phyloP scores from a whole-genome alignment of 495 filamentous ascomycete genomes.

The Penicillium herquei region DNA sequence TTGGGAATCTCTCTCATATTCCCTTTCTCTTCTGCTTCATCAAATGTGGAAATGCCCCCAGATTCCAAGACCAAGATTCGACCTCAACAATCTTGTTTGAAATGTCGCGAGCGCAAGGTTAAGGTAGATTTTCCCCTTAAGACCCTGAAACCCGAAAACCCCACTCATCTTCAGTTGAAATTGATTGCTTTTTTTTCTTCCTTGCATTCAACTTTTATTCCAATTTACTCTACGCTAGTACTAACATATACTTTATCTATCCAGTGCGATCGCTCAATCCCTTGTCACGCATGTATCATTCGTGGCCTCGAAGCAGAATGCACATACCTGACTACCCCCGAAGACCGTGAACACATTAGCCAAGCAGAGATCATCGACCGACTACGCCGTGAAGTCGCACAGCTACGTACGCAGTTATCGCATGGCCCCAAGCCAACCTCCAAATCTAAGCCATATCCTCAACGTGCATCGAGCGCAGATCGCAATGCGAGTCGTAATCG shows the following conservation, averaged over 20 bases:
- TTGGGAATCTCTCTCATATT: neutral
- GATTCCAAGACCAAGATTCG: conserved; percentile 27
- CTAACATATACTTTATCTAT: neutral
- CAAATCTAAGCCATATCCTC: neutral
- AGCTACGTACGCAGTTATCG: conserved; percentile 20
- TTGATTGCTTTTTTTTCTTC: neutral
- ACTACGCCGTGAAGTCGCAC: conserved; percentile 28
- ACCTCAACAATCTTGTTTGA: conserved; percentile 33
- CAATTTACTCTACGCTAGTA: neutral
- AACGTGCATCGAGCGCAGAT: neutral
- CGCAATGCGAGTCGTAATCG: neutral
- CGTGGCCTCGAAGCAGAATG: conserved; percentile 34
- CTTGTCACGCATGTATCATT: conserved; percentile 30
- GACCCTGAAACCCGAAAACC: neutral
- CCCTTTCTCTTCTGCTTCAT: neutral
- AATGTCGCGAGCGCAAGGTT: conserved; percentile 36
- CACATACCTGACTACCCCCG: conserved; percentile 30
- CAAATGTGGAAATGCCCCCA: conserved; percentile 7
- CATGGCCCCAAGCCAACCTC: conserved; percentile 10
- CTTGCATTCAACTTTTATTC: neutral
- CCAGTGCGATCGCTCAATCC: conserved; percentile 34
- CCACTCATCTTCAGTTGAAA: neutral
- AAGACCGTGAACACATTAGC: conserved; percentile 35
- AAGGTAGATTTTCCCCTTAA: conserved; percentile 44
- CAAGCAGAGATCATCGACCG: conserved; percentile 33